Evolutionary conservation across 805 yeast species (phyloP), one percentile per base, ranked within the genome.

Genomic region (Metschnikowia dekortorum): DNA sequence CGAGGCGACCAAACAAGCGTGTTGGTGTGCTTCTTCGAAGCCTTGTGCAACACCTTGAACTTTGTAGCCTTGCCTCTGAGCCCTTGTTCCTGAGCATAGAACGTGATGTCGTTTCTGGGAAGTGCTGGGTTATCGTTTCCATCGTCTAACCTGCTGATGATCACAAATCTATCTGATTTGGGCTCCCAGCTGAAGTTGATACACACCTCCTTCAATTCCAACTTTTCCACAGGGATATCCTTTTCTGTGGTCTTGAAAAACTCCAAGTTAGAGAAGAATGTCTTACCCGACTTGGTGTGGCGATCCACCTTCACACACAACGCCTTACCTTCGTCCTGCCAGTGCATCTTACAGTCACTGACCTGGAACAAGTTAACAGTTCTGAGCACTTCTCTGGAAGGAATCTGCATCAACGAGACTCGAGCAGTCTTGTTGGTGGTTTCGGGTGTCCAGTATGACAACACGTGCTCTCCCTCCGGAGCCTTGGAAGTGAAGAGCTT

Each of bases 381-480:
- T 80, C 97, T 87, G 54, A 94, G 70, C 43, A 90, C 83, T 67
- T 83, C 79, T 68, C 85, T 87, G 29, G 89, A 77, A 52, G 96
- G 96, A 48, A 91, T 80, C 62, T 88, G 89, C 83, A 94, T 85
- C 55, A 94, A 73, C 26, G 95, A 82, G 51, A 92, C 98, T 69
- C 96, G 86, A 30, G 99, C 97, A 41, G 97, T 87, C 75, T 91
- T 96, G 70, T 94, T 92, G 55, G 79, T 69, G 48, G 83, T 74
- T 74, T 94, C 99, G 49, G 99, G 99, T 43, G 97, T 90, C 99
- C 99, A 94, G 75, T 85, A 94, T 32, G 96, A 84, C 59, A 94
- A 78, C 34, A 90, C 73, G 60, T 84, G 84, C 50, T 84, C 83
- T 48, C 78, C 79, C 39, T 75, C 78, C 51, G 77, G 81, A 37